phyloP scores from a whole-genome alignment of 2,329 filamentous ascomycete genomes.

The Pseudogymnoascus sp. region DNA sequence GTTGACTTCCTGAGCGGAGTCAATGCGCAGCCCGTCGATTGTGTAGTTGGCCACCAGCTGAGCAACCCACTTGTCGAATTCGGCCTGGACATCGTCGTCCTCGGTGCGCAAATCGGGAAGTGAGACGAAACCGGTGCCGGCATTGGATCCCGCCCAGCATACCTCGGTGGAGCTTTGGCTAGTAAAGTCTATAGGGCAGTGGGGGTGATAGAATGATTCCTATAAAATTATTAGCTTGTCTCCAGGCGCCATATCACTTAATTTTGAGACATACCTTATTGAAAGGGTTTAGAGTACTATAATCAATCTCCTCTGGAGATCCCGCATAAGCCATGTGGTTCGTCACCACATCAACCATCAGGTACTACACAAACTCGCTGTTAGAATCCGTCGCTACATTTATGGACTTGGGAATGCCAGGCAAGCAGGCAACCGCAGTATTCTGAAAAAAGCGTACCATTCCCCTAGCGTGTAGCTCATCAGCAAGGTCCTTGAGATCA shows the following conservation, averaged over 20 bases:
- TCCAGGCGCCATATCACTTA: not conserved
- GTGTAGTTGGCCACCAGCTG: constrained; percentile 36
- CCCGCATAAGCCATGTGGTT: constrained; percentile 50
- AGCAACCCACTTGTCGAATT: constrained; percentile 33
- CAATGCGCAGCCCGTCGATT: constrained; percentile 35
- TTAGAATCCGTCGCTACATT: not conserved
- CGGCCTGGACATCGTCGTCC: constrained; percentile 30
- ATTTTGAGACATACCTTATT: constrained; percentile 31
- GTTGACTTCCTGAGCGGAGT: constrained; percentile 35
- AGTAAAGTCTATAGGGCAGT: constrained; percentile 45
- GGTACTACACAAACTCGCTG: constrained; percentile 31
- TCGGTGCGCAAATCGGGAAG: constrained; percentile 41
- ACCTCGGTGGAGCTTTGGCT: constrained; percentile 35
- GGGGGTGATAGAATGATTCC: constrained; percentile 54
- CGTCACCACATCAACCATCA: constrained; percentile 53
- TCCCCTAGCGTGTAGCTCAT: constrained; percentile 43
- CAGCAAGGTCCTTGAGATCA: constrained; percentile 50
- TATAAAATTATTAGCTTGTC: constrained; percentile 13
- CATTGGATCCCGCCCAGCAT: constrained; percentile 44
- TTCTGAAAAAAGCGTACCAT: constrained; percentile 36
- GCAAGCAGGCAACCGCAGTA: not conserved
- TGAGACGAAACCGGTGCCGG: constrained; percentile 26
- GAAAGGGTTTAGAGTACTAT: constrained; percentile 44
- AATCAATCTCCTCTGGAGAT: constrained; percentile 41
- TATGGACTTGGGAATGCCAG: not conserved